A percentile compares a stretch with the other conserved stretches of the same genome.
Conservation (phyloP, 192 early-diverging fungal species). For the Entomortierella lignicola region DNA sequence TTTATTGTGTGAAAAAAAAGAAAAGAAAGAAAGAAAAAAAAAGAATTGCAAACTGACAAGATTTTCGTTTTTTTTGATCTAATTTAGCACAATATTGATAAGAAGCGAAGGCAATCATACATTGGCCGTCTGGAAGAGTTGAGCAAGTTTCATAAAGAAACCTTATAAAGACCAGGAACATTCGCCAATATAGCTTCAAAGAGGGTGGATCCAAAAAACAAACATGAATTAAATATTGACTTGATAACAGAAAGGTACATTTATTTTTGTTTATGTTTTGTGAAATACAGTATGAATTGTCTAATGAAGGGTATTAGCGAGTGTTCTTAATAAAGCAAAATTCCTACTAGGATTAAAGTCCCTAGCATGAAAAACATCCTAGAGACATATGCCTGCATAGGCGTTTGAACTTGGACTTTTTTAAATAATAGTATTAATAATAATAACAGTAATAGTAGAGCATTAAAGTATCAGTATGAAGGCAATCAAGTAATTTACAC, state of each 20-base stretch:
- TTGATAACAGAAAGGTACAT: no score
- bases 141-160: constrained; percentile 2
- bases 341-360: constrained; percentile 78
- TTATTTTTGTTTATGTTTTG: no score
- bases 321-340: constrained; percentile 72
- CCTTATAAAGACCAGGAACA: not conserved
- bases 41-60: not conserved
- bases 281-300: not conserved
- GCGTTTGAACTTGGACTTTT: constrained; percentile 46
- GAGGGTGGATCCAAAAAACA: no score
- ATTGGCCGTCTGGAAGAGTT: constrained; percentile 54
- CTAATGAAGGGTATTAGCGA: not conserved
- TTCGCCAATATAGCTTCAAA: not conserved
- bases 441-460: no score
- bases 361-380: constrained; percentile 87
- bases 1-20: no score
- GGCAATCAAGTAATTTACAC: no score
- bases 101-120: constrained; percentile 55
- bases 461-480: no score
- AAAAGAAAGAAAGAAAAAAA: no score
- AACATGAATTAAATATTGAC: no score
- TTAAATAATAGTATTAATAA: no score
- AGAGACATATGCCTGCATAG: constrained; percentile 79
- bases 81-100: constrained; percentile 48
- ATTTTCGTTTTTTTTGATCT: not conserved